phyloP scores from a whole-genome alignment of 306 rosid species.

The Purshia tridentata region DNA sequence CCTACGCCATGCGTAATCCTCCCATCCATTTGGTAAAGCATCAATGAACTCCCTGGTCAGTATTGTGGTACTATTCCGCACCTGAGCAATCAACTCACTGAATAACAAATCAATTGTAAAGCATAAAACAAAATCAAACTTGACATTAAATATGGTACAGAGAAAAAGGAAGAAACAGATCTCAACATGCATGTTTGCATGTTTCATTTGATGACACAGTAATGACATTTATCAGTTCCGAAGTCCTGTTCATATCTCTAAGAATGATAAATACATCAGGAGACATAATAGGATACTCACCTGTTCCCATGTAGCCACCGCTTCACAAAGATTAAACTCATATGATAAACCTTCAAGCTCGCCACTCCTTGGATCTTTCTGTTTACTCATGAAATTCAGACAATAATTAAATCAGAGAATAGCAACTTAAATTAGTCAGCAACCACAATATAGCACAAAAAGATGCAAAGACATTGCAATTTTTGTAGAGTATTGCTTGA shows the following conservation, averaged over 20 bases:
- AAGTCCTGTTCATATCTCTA: conserved; percentile 10
- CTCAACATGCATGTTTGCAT: not conserved
- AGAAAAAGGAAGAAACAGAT: not conserved
- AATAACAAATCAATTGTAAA: conserved; percentile 45
- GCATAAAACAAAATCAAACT: conserved; percentile 31
- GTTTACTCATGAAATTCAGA: conserved; percentile 36
- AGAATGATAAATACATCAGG: not conserved
- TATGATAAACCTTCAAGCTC: conserved; percentile 86
- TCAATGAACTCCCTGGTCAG: conserved; percentile 90
- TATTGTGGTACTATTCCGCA: conserved; percentile 92
- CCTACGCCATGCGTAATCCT: conserved; percentile 97
- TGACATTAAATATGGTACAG: not conserved
- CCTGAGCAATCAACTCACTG: conserved; percentile 70
- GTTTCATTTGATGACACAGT: conserved; percentile 2
- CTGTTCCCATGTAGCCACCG: conserved; percentile 98
- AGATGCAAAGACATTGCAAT: not conserved
- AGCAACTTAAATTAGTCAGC: not conserved
- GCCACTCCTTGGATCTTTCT: conserved; percentile 88
- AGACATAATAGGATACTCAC: conserved; percentile 36
- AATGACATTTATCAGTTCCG: conserved; percentile 12
- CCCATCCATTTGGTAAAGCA: conserved; percentile 97
- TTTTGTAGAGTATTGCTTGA: not conserved
- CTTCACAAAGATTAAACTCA: conserved; percentile 88
- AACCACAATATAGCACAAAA: not conserved
- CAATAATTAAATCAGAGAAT: conserved; percentile 4